Percentiles rank a stretch among this genome's conserved stretches.
Evolutionary conservation across 73 alveolate genomes (phyloP).

Genomic region (Breviolum minutum): DNA sequence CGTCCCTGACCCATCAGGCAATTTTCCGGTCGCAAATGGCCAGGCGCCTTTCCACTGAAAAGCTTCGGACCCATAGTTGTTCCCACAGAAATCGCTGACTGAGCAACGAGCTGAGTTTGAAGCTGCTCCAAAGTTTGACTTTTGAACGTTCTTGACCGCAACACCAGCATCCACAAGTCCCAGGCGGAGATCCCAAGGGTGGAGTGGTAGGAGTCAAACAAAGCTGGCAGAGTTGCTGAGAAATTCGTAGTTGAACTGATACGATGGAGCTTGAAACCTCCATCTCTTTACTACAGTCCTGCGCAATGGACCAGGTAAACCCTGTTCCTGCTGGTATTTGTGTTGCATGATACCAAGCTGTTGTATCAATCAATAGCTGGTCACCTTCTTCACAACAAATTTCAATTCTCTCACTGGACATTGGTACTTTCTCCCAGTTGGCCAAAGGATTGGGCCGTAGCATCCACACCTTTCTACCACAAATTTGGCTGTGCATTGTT

Average conservation of each 20-base stretch:
- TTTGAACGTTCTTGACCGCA: slow-evolving; percentile 47
- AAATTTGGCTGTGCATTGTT: slow-evolving; percentile 61
- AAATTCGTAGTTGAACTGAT: slow-evolving; percentile 28
- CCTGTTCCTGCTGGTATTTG: slow-evolving; percentile 18
- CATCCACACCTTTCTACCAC: slow-evolving; percentile 44
- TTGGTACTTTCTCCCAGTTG: not conserved
- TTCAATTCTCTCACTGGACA: slow-evolving; percentile 19
- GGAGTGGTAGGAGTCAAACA: slow-evolving; percentile 66
- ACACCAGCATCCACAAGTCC: slow-evolving; percentile 64
- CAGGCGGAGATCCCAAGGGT: slow-evolving; percentile 62
- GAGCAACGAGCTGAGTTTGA: slow-evolving; percentile 14
- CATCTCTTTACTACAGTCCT: not conserved
- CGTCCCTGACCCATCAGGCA: too few relatives aligned
- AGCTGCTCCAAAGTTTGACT: not conserved
- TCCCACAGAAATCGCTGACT: slow-evolving; percentile 11
- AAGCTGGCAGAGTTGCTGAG: slow-evolving; percentile 36
- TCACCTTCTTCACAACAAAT: slow-evolving; percentile 27
- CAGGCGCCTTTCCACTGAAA: not conserved
- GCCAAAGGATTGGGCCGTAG: slow-evolving; percentile 38
- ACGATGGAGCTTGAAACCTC: not conserved
- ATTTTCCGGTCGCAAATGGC: not conserved
- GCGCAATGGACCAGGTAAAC: slow-evolving; percentile 66
- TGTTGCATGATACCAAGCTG: slow-evolving; percentile 84
- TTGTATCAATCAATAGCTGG: slow-evolving; percentile 39
- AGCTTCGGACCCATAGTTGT: not conserved